Conservation (phyloP, 345 rosid genomes). For the Eucalyptus sp. region DNA sequence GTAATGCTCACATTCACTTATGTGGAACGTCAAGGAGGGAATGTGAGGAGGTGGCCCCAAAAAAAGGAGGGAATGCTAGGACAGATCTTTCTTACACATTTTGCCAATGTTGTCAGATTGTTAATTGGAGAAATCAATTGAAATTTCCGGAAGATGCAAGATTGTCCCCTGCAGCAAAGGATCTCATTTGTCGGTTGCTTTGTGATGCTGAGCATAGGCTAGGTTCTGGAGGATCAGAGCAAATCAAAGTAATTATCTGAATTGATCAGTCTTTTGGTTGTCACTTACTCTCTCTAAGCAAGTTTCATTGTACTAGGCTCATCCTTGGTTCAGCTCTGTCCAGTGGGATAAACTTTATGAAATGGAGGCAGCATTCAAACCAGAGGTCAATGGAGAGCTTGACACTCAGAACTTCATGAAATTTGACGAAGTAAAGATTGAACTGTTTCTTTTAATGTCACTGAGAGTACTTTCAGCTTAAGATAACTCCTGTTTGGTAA, state of each 20-base stretch:
- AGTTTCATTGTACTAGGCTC: slow-evolving; percentile 42
- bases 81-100: background rate
- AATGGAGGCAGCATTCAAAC: slow-evolving; percentile 92
- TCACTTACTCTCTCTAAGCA: background rate
- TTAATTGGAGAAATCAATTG: slow-evolving; percentile 85
- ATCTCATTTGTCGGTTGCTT: slow-evolving; percentile 75
- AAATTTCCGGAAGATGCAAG: slow-evolving; percentile 77
- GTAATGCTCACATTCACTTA: background rate
- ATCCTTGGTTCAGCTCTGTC: slow-evolving; percentile 81
- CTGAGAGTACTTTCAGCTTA: background rate
- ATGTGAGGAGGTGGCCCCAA: background rate
- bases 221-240: slow-evolving; percentile 77
- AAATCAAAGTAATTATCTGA: slow-evolving; percentile 63
- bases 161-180: slow-evolving; percentile 67
- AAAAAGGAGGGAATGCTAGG: background rate
- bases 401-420: slow-evolving; percentile 96
- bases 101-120: slow-evolving; percentile 36
- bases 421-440: slow-evolving; percentile 70
- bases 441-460: background rate
- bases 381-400: slow-evolving; percentile 87
- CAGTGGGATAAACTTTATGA: slow-evolving; percentile 87
- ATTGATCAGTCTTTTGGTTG: background rate
- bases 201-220: slow-evolving; percentile 88
- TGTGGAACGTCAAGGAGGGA: background rate
- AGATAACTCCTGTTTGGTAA: background rate